phyloP scores from a whole-genome alignment of 1,284 basidiomycete genomes.

The Sphaerobolus stellatus region DNA sequence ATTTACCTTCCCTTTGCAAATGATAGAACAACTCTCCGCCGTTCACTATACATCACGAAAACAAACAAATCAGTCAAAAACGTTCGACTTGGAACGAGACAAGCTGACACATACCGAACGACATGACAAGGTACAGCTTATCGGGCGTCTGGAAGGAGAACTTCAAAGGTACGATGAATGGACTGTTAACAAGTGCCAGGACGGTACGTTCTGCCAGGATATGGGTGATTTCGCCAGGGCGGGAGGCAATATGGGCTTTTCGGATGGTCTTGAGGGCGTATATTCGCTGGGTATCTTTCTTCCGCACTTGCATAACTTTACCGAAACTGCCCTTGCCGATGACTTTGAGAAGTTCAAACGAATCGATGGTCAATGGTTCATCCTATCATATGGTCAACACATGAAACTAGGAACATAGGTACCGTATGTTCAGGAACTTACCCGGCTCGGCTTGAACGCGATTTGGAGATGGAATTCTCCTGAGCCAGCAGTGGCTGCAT shows the following conservation, averaged over 20 bases:
- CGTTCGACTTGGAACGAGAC: constrained; percentile 4
- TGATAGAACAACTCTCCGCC: constrained; percentile 99
- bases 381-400: constrained; percentile 35
- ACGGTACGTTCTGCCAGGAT: constrained; percentile 97
- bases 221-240: constrained; percentile 96
- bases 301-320: constrained; percentile 97
- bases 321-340: constrained; percentile 98
- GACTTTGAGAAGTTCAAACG: constrained; percentile 96
- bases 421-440: constrained; percentile 19
- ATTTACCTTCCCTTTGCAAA: constrained; percentile 93
- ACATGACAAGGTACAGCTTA: constrained; percentile 97
- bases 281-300: constrained; percentile 96
- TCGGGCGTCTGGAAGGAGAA: constrained; percentile 98
- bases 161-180: constrained; percentile 98
- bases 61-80: constrained; percentile 3
- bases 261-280: constrained; percentile 99
- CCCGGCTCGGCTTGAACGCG: constrained; percentile 81
- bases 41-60: constrained; percentile 64
- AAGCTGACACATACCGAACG: constrained; percentile 63
- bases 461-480: constrained; percentile 97
- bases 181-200: constrained; percentile 95
- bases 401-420: background rate
- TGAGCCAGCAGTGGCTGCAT: constrained; percentile 77
- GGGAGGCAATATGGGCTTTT: constrained; percentile 97
- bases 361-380: constrained; percentile 88